Evolutionary conservation across 352 stramenopile genomes (phyloP).

Genomic region (Achlya hypogyna): DNA sequence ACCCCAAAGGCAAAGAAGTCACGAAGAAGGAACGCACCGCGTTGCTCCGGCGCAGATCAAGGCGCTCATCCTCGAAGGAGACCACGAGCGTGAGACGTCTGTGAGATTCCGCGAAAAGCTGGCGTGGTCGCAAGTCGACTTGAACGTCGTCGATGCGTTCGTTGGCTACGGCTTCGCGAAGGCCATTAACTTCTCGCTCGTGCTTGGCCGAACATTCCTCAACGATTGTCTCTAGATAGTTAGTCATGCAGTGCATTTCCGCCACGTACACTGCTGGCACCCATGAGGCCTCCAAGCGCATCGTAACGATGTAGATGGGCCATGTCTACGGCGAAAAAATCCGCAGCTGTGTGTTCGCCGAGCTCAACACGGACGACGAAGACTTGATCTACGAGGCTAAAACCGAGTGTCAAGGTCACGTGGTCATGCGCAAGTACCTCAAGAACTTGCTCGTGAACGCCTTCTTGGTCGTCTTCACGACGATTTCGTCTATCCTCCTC

Average conservation of each 20-base stretch:
- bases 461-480: neutral
- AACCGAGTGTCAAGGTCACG: neutral
- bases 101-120: conserved; percentile 17
- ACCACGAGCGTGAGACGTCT: conserved; percentile 3
- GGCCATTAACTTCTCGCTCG: conserved; percentile 9
- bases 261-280: neutral
- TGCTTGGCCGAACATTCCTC: conserved; percentile 11
- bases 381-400: neutral
- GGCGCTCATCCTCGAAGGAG: neutral
- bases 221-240: conserved; percentile 13
- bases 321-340: conserved; percentile 8
- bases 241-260: conserved; percentile 1
- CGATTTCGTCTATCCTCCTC: conserved; percentile 11
- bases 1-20: neutral
- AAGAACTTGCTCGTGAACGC: conserved; percentile 5
- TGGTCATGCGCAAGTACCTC: conserved; percentile 19
- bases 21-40: neutral
- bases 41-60: neutral
- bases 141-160: conserved; percentile 9
- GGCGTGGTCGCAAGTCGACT: neutral
- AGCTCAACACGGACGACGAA: conserved; percentile 10
- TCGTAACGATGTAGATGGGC: neutral
- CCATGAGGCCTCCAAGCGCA: neutral
- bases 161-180: conserved; percentile 5
- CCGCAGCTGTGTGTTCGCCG: neutral